Evolutionary conservation across 1,139 yeast species (phyloP).

Genomic region (Pneumocystis canis): DNA sequence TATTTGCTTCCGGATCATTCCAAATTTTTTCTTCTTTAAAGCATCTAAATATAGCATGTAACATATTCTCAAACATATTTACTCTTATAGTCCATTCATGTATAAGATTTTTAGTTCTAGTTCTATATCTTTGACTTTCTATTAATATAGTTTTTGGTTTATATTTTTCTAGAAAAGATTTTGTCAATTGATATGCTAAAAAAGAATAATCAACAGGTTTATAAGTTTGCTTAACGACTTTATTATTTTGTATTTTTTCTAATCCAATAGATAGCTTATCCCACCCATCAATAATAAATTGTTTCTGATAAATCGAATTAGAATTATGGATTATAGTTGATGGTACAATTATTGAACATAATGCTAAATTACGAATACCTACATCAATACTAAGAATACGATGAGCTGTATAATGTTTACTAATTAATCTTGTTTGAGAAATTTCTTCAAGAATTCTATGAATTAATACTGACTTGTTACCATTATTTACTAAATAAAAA

Average conservation of each 20-base stretch:
- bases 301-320: not conserved
- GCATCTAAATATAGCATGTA: conserved; percentile 3
- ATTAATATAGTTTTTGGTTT: conserved; percentile 3
- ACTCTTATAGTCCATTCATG: conserved; percentile 8
- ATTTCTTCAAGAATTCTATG: not conserved
- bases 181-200: not conserved
- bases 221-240: not conserved
- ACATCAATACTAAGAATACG: conserved; percentile 1
- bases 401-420: not conserved
- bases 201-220: not conserved
- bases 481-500: not conserved
- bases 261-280: not conserved
- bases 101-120: not conserved
- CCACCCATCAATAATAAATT: not conserved
- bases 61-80: conserved; percentile 4
- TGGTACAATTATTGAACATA: not conserved
- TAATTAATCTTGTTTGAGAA: not conserved
- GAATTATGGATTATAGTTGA: not conserved
- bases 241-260: not conserved
- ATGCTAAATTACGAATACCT: conserved; percentile 1
- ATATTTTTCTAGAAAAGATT: not conserved
- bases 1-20: not conserved
- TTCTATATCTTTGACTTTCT: conserved; percentile 6
- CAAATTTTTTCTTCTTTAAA: not conserved
- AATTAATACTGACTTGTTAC: not conserved